Evolutionary conservation across 441 rosid genomes (phyloP).

Genomic region (Flueggea neowawraea): DNA sequence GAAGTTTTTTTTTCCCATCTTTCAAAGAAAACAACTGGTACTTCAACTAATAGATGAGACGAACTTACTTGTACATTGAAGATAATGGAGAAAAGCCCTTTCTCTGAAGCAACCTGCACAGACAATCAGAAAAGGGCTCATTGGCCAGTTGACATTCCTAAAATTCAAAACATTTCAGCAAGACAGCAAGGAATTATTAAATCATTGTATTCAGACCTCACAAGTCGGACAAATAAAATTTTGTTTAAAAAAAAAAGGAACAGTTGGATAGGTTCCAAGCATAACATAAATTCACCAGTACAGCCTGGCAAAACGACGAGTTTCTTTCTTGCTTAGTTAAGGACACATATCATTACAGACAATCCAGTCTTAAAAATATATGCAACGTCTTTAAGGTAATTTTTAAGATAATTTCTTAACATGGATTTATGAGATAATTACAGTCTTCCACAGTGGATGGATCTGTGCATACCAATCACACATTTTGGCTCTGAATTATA

Average conservation of each 20-base stretch:
- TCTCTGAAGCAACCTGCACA: conserved; percentile 88
- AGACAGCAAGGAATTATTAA: neutral
- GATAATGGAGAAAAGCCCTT: conserved; percentile 82
- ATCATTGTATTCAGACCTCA: neutral
- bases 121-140: conserved; percentile 11
- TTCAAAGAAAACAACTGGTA: conserved; percentile 8
- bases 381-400: too few relatives aligned
- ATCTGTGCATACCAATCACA: neutral
- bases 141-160: neutral
- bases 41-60: conserved; percentile 13
- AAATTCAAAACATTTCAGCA: neutral
- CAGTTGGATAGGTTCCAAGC: neutral
- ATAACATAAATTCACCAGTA: neutral
- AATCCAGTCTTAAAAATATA: too few relatives aligned
- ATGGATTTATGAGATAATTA: too few relatives aligned
- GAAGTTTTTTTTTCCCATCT: conserved; percentile 10
- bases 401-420: too few relatives aligned
- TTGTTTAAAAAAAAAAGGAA: too few relatives aligned
- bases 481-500: neutral
- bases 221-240: neutral
- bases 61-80: conserved; percentile 94
- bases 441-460: neutral
- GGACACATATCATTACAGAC: too few relatives aligned
- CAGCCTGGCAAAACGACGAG: too few relatives aligned
- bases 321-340: too few relatives aligned